Percentiles rank a stretch among this genome's conserved stretches.
These are phyloP conservation scores for Trichoderma guizhouense DNA, from an alignment of 2,329 filamentous ascomycete genomes.

Conservation along the genomic window DNA sequence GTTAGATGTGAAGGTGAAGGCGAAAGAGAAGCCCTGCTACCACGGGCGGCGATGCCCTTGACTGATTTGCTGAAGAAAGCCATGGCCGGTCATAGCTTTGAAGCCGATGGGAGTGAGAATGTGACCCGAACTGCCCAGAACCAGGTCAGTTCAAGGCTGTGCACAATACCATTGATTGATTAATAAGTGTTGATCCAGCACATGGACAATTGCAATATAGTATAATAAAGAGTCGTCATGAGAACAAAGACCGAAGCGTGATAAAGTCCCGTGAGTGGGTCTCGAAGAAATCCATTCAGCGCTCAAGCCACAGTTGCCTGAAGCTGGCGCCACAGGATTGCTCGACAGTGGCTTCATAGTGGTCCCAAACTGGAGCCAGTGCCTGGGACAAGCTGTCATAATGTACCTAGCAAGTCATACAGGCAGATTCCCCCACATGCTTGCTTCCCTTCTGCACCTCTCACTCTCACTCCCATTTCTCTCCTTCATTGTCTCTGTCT, in stretches of 20 bases:
- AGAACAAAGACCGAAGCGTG: constrained; percentile 4
- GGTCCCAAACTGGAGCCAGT: not conserved
- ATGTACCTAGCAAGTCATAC: constrained; percentile 11
- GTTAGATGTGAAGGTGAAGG: not conserved
- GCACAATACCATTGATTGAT: not conserved
- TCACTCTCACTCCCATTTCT: not conserved
- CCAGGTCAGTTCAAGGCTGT: not conserved
- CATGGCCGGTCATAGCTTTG: constrained; percentile 17
- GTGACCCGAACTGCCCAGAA: not conserved
- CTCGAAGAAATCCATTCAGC: not conserved
- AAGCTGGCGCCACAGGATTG: constrained; percentile 17
- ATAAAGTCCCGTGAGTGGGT: constrained; percentile 18
- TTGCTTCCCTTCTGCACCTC: constrained; percentile 3
- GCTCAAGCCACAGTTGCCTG: not conserved
- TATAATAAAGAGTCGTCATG: not conserved
- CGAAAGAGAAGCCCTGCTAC: not conserved
- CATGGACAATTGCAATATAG: not conserved
- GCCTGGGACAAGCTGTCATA: constrained; percentile 17
- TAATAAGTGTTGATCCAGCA: not conserved
- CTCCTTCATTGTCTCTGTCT: not conserved
- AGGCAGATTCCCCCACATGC: constrained; percentile 18
- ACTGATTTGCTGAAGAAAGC: constrained; percentile 12
- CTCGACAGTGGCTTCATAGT: not conserved
- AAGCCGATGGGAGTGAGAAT: not conserved
- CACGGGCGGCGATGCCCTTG: not conserved